phyloP scores from a whole-genome alignment of 2,329 filamentous ascomycete species.

The Trichoderma atroviride region DNA sequence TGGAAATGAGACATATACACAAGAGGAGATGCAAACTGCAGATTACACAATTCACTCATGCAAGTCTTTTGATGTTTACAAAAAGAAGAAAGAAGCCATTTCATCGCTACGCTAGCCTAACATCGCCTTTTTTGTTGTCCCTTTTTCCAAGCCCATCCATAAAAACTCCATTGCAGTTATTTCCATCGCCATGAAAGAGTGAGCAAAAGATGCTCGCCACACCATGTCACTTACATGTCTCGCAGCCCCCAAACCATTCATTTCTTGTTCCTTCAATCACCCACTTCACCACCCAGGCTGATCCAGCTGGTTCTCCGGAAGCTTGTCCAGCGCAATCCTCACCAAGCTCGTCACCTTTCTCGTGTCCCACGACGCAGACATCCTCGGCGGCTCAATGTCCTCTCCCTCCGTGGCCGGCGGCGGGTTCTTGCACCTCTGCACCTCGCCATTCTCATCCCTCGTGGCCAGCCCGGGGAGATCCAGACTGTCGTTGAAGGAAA shows the following conservation, averaged over 20 bases:
- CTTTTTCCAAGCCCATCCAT: background rate
- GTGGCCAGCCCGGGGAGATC: slow-evolving; percentile 15
- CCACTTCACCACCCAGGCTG: background rate
- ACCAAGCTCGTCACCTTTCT: slow-evolving; percentile 22
- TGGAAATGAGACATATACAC: too few species aligned
- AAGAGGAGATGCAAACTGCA: background rate
- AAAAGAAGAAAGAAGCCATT: background rate
- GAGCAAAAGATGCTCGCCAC: background rate
- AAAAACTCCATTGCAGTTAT: background rate
- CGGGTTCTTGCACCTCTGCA: slow-evolving; percentile 2
- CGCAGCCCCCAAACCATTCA: background rate
- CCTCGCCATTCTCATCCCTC: background rate
- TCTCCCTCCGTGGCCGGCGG: slow-evolving; percentile 17
- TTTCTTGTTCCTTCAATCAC: background rate
- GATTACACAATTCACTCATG: background rate
- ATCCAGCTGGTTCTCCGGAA: background rate
- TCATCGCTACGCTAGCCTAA: background rate
- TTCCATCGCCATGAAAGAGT: background rate
- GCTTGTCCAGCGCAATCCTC: background rate
- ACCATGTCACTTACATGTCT: background rate
- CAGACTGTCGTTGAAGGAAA: slow-evolving; percentile 16
- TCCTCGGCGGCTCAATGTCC: slow-evolving; percentile 24
- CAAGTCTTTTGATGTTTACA: background rate
- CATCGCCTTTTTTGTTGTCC: background rate
- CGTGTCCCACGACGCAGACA: slow-evolving; percentile 23